Evolutionary conservation across 179 eudicot species (phyloP), one percentile per base, ranked within the genome.

Genomic region (Pouteria campechiana): DNA sequence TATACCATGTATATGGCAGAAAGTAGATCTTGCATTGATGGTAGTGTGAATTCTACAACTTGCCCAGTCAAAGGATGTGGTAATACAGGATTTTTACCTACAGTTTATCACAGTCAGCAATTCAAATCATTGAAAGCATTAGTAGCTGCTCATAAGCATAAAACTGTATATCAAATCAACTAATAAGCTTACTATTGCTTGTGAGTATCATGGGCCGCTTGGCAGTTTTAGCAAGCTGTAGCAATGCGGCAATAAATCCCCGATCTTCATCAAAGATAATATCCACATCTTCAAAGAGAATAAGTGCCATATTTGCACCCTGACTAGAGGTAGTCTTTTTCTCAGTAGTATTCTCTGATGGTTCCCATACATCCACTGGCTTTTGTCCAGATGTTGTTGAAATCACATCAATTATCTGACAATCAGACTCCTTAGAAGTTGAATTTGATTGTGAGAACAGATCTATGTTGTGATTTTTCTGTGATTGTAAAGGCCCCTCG

Each of bases 261-360:
- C 77, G 95, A 57, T 80, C 94, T 72, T 88, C 94, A 57, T 54
- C 66, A 30, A 80, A 54, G 52, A 55, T 64, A 32, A 75, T 80
- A 73, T 88, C 95, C 54, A 80, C 82, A 56, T 84, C 97, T 62
- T 88, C 95, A 37, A 86, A 90, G 46, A 90, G 87, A 57, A 90
- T 72, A 53, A 90, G 60, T 36, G 90, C 72, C 65, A 76, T 81
- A 45, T 55, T 56, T 55, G 69, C 89, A 65, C 53, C 65, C 36
- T 65, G 73, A 50, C 45, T 60, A 44, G 52, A 64, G 32, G 53
- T 37, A 64, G 60, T 51, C 61, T 30, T 53, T 35, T 45, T 56
- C 16, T 61, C 57, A 61, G n/a, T n/a, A n/a, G n/a, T n/a, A n/a
- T n/a, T n/a, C n/a, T n/a, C n/a, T n/a, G n/a, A n/a, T n/a, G n/a